Base-by-base conservation (phyloP, 2,329 filamentous ascomycete species). In the Exophiala sp. region DNA sequence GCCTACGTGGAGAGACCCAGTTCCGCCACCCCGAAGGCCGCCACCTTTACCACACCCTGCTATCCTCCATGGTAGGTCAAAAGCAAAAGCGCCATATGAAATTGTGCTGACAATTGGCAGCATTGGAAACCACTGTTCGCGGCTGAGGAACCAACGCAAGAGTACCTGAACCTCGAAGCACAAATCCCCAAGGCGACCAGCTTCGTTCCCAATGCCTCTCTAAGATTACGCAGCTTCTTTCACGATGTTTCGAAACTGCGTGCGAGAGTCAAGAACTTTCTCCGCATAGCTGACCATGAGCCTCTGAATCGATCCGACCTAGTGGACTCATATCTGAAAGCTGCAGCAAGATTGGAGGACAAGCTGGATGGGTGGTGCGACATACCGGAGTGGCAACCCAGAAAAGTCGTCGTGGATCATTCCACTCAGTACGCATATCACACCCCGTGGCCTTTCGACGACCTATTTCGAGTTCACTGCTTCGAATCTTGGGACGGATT, bases 71-170 rank as follows among this genome's bases (percentile, higher is more conserved):
- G 55, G 55, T 58, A 52, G 41, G 44, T 32, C 18, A 20, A 41
- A 29, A 29, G 21, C 24, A 21, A 34, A 47, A 36, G 34, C 24
- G 29, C 11, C 10, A 24, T 3, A 7, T 32, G 20, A 29, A 11
- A 36, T 20, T 43, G 39, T 36, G 42, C 47, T 50, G 33, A 41
- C 39, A 20, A 29, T 29, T 43, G 50, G 32, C 52, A 58, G 55
- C 55, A 58, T 46, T 58, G 55, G 55, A 54, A 46, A 43, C 47
- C 55, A 9, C 32, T 58, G 24, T 58, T 58, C 39, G 51, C 47
- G n/a, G 49, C 51, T 39, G 55, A 58, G 40, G 55, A 58, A 38
- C 55, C 55, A 9, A 42, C 47, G 9, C 47, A 35, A 42, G 55
- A 54, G 40, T 58, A 58, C 39, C 45, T 58, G 16, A 43, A 42